phyloP scores from a whole-genome alignment of 805 yeast species.

The Maudiozyma serrabonitensis region DNA sequence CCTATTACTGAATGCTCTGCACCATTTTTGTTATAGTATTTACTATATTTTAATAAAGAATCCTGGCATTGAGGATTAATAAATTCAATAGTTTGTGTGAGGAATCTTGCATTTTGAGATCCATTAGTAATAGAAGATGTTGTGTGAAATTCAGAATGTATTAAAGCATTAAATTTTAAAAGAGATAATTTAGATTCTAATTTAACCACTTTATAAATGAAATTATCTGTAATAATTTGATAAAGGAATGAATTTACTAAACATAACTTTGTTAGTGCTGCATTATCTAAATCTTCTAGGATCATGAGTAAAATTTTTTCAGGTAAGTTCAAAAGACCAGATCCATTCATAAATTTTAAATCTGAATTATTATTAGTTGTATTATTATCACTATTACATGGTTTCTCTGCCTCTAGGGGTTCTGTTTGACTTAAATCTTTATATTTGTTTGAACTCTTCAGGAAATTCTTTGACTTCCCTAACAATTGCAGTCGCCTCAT shows the following conservation, averaged over 20 bases:
- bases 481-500: conserved; percentile 19
- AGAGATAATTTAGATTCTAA: conserved; percentile 20
- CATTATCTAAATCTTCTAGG: conserved; percentile 17
- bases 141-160: conserved; percentile 25
- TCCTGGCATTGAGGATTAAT: conserved; percentile 27
- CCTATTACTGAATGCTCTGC: conserved; percentile 14
- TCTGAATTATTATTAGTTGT: background rate
- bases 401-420: conserved; percentile 3
- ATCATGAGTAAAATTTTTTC: conserved; percentile 17
- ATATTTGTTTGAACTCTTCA: background rate
- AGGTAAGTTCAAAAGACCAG: conserved; percentile 17
- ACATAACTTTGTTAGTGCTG: conserved; percentile 16
- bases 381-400: background rate
- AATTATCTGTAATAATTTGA: conserved; percentile 16
- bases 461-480: conserved; percentile 6
- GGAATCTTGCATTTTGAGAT: conserved; percentile 21
- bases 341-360: background rate
- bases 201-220: conserved; percentile 21
- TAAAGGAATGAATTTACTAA: conserved; percentile 19
- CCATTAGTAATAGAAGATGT: conserved; percentile 1
- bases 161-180: conserved; percentile 22
- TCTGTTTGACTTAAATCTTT: background rate
- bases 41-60: conserved; percentile 26
- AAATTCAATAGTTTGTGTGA: conserved; percentile 22
- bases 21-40: conserved; percentile 14